phyloP scores from a whole-genome alignment of 805 yeast species.

The Kazachstania kunashirensis region DNA sequence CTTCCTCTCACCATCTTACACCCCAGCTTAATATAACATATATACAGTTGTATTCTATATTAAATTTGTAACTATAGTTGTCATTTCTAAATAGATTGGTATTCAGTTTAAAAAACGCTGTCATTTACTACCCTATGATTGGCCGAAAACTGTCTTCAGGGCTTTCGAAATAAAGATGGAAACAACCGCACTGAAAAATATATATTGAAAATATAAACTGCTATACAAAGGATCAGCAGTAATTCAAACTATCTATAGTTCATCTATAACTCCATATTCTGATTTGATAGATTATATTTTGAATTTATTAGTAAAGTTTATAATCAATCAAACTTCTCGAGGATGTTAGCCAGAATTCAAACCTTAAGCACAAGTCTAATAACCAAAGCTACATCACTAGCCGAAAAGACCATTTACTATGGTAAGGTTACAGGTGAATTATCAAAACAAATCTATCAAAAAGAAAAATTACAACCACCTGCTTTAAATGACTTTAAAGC shows the following conservation, averaged over 20 bases:
- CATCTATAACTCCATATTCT: too few species aligned
- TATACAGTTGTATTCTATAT: too few species aligned
- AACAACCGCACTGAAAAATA: too few species aligned
- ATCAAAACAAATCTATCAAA: slow-evolving; percentile 60
- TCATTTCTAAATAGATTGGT: background rate
- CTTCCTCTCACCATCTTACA: too few species aligned
- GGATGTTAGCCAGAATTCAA: slow-evolving; percentile 26
- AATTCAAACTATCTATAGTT: too few species aligned
- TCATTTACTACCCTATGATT: slow-evolving; percentile 1
- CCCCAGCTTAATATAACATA: too few species aligned
- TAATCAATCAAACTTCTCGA: too few species aligned
- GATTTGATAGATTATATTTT: too few species aligned
- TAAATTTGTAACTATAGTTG: background rate
- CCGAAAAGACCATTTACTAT: slow-evolving; percentile 65
- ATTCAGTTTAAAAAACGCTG: background rate
- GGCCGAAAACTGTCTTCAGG: background rate
- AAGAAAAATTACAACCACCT: slow-evolving; percentile 94
- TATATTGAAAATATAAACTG: too few species aligned
- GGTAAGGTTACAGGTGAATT: slow-evolving; percentile 45
- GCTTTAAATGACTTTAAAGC: slow-evolving; percentile 61
- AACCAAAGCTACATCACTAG: slow-evolving; percentile 22
- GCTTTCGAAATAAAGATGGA: background rate
- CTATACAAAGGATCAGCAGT: too few species aligned
- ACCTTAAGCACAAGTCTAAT: slow-evolving; percentile 19
- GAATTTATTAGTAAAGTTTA: too few species aligned